These are phyloP conservation scores for Penicillium paxilli DNA, from an alignment of 495 filamentous ascomycete species.

Conservation along the genomic window DNA sequence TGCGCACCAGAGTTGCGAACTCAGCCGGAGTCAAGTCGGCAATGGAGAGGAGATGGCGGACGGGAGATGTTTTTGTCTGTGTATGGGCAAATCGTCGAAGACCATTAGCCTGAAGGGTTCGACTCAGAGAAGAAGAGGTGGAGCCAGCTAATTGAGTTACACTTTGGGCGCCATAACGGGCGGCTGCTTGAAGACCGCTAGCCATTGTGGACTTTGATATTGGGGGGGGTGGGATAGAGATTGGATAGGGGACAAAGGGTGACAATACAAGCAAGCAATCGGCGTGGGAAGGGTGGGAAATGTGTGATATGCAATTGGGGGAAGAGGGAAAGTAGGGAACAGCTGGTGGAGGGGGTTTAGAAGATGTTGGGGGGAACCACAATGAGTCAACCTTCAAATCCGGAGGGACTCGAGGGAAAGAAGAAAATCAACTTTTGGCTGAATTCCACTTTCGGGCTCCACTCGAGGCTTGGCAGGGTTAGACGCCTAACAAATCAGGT, in stretches of 20 bases:
- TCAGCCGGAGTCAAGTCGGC: constrained; percentile 78
- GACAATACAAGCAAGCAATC: not conserved
- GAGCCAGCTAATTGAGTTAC: constrained; percentile 35
- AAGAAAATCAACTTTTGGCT: not conserved
- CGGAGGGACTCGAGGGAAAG: too few relatives aligned
- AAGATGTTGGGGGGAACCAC: not conserved
- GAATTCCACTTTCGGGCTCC: not conserved
- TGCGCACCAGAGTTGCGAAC: constrained; percentile 76
- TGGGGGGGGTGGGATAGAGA: too few relatives aligned
- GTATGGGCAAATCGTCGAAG: constrained; percentile 40
- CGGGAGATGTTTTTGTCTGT: constrained; percentile 41
- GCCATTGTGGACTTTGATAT: constrained; percentile 29
- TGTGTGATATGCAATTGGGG: constrained; percentile 12
- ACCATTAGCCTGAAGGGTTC: constrained; percentile 32
- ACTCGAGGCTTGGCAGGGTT: not conserved
- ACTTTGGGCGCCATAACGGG: constrained; percentile 46
- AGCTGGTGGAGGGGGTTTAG: not conserved
- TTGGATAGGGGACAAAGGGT: constrained; percentile 1
- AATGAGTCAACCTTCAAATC: constrained; percentile 27
- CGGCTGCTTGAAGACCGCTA: constrained; percentile 52
- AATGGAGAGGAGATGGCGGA: constrained; percentile 87
- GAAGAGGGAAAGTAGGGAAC: too few relatives aligned
- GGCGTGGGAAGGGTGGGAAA: not conserved
- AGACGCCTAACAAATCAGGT: constrained; percentile 5
- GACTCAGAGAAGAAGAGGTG: constrained; percentile 32